These are phyloP conservation scores for Pseudozyma pruni DNA, from an alignment of 1,284 basidiomycete species.

Conservation along the genomic window DNA sequence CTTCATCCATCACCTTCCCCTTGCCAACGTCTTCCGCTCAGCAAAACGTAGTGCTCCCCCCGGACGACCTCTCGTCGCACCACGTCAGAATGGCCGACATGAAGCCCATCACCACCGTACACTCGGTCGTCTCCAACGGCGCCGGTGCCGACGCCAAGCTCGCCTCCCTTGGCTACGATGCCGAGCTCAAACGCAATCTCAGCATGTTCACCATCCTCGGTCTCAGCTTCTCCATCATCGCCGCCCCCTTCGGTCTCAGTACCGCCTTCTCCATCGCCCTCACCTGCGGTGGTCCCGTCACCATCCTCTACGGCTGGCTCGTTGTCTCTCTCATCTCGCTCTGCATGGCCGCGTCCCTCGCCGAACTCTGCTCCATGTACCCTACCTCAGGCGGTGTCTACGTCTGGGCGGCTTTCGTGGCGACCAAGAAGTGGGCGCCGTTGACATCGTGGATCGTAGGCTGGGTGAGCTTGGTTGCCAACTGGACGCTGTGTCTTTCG, in stretches of 20 bases:
- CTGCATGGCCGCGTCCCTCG: conserved; percentile 69
- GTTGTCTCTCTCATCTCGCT: conserved; percentile 70
- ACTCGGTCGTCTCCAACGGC: conserved; percentile 52
- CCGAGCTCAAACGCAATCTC: conserved; percentile 69
- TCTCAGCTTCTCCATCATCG: conserved; percentile 69
- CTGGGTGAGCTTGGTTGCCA: conserved; percentile 71
- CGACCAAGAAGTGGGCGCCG: conserved; percentile 69
- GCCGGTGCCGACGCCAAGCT: conserved; percentile 64
- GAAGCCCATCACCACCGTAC: conserved; percentile 41
- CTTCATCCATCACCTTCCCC: not conserved
- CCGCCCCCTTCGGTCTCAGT: conserved; percentile 69
- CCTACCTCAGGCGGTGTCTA: conserved; percentile 71
- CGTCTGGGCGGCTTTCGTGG: conserved; percentile 70
- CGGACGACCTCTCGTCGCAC: not conserved
- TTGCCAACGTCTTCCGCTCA: no score
- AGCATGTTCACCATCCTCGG: conserved; percentile 71
- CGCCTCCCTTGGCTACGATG: conserved; percentile 70
- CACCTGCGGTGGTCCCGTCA: conserved; percentile 68
- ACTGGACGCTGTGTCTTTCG: conserved; percentile 69
- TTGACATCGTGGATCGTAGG: conserved; percentile 70
- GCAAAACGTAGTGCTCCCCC: no score
- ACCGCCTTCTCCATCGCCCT: conserved; percentile 70
- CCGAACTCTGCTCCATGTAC: conserved; percentile 70
- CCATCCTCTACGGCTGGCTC: conserved; percentile 70
- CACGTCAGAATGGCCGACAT: conserved; percentile 16